phyloP scores from a whole-genome alignment of 305 asterid genomes.

The Rubia balearica region DNA sequence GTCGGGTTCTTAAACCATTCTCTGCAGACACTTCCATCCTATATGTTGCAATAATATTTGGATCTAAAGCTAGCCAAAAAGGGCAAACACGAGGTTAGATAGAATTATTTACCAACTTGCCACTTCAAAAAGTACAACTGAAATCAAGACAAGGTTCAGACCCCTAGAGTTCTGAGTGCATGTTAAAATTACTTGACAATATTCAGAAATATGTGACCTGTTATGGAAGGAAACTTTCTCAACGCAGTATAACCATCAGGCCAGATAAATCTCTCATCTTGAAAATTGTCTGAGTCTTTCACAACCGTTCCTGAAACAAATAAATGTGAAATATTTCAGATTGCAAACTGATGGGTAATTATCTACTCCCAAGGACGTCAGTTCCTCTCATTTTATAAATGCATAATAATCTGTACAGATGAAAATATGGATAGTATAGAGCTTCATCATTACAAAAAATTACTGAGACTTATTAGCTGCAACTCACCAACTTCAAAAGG shows the following conservation, averaged over 20 bases:
- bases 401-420: neutral
- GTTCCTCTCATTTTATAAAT: neutral
- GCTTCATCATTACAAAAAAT: neutral
- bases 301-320: constrained; percentile 65
- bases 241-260: constrained; percentile 83
- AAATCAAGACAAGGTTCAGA: constrained; percentile 8
- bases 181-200: constrained; percentile 8
- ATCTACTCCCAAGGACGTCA: neutral
- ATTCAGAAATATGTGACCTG: constrained; percentile 41
- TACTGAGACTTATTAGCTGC: constrained; percentile 7
- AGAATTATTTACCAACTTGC: neutral
- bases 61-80: constrained; percentile 50
- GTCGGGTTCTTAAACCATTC: constrained; percentile 49
- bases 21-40: constrained; percentile 86
- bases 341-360: neutral
- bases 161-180: neutral
- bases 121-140: neutral
- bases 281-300: constrained; percentile 58
- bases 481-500: constrained; percentile 59
- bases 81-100: constrained; percentile 4
- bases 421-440: neutral
- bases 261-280: constrained; percentile 68
- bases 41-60: constrained; percentile 45
- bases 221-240: constrained; percentile 61
- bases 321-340: constrained; percentile 21